phyloP scores from a whole-genome alignment of 345 rosid species.

The Corchorus olitorius region DNA sequence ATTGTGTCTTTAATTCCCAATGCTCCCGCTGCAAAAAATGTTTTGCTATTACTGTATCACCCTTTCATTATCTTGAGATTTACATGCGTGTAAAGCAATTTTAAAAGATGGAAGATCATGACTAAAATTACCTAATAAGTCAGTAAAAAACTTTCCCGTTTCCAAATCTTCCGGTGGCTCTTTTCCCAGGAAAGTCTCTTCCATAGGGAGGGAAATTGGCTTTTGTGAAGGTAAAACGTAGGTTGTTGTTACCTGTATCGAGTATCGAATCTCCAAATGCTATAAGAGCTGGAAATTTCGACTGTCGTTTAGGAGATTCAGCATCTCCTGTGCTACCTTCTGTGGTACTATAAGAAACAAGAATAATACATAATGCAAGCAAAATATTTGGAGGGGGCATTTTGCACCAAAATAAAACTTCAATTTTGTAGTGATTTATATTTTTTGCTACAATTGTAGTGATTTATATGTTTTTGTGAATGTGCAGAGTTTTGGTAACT shows the following conservation, averaged over 20 bases:
- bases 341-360: neutral
- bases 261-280: slow-evolving; percentile 50
- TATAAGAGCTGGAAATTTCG: slow-evolving; percentile 26
- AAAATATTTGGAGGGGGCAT: neutral
- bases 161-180: slow-evolving; percentile 40
- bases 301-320: neutral
- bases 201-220: slow-evolving; percentile 52
- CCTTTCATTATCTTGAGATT: neutral
- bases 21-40: slow-evolving; percentile 26
- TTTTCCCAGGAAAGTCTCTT: slow-evolving; percentile 32
- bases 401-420: neutral
- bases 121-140: slow-evolving; percentile 33
- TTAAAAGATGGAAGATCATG: neutral
- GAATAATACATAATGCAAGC: neutral
- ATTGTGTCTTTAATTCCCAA: slow-evolving; percentile 31
- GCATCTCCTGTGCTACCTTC: slow-evolving; percentile 5
- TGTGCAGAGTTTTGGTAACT: neutral
- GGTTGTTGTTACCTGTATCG: slow-evolving; percentile 45
- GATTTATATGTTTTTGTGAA: neutral
- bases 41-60: too few relatives aligned
- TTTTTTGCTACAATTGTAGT: too few relatives aligned
- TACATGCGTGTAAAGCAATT: too few relatives aligned
- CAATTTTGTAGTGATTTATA: neutral
- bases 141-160: slow-evolving; percentile 47
- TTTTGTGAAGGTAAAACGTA: slow-evolving; percentile 25